Percentiles rank a stretch among this genome's conserved stretches.
Conservation (phyloP, 768 basidiomycete genomes). For the Sporobolomyces pararoseus region DNA sequence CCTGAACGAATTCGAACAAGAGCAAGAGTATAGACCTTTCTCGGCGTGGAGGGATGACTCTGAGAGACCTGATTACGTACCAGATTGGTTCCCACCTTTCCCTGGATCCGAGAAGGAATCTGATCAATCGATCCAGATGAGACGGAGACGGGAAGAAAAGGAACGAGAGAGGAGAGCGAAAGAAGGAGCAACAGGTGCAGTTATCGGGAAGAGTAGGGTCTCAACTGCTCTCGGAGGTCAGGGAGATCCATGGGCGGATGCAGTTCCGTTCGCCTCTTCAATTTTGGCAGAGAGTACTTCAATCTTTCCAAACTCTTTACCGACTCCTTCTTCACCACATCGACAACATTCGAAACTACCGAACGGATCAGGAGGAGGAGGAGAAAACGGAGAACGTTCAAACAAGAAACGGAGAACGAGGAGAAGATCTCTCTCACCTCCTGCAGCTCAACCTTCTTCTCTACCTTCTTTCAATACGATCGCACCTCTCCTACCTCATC, state of each 20-base stretch:
- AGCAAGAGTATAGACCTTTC: conserved; percentile 12
- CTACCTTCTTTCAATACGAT: conserved; percentile 13
- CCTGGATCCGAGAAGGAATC: conserved; percentile 30
- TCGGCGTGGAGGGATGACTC: conserved; percentile 25
- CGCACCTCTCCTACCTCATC: conserved; percentile 21
- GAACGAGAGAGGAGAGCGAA: conserved; percentile 11
- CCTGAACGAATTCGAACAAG: conserved; percentile 3
- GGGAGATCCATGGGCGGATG: conserved; percentile 35
- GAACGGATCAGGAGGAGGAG: neutral
- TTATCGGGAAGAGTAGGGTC: conserved; percentile 2
- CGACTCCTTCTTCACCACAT: conserved; percentile 25
- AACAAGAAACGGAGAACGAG: neutral
- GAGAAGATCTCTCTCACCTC: conserved; percentile 31
- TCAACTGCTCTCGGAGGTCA: conserved; percentile 24
- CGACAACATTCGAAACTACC: neutral
- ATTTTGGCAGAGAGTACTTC: conserved; percentile 17
- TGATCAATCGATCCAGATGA: conserved; percentile 7
- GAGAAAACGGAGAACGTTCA: neutral
- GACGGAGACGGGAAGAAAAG: conserved; percentile 23
- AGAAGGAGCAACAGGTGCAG: neutral
- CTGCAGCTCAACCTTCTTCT: conserved; percentile 13
- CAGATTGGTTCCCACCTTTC: conserved; percentile 36
- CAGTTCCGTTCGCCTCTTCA: conserved; percentile 28
- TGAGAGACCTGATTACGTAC: conserved; percentile 17
- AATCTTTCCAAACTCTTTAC: conserved; percentile 25